Percentiles rank a stretch among this genome's conserved stretches.
These are phyloP conservation scores for Telopea speciosissima DNA, from an alignment of 177 flowering plant species.

Conservation along the genomic window DNA sequence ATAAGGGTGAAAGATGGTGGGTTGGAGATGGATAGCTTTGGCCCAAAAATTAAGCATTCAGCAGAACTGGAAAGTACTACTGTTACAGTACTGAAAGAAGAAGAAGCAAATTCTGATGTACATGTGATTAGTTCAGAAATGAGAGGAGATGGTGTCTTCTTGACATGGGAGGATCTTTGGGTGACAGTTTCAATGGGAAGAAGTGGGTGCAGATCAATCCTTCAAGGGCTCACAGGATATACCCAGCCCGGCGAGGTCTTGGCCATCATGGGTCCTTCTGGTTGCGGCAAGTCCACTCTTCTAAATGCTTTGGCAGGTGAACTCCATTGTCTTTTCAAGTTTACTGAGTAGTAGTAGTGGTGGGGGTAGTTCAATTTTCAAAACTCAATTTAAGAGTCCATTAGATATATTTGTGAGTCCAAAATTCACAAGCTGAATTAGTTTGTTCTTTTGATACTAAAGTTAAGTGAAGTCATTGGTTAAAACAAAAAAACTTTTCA, in stretches of 20 bases:
- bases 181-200: slow-evolving; percentile 23
- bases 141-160: slow-evolving; percentile 13
- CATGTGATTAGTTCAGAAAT: not conserved
- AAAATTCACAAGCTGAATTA: too few relatives aligned
- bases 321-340: not conserved
- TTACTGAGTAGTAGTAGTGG: too few relatives aligned
- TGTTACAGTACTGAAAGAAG: not conserved
- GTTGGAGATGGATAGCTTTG: not conserved
- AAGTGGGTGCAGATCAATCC: slow-evolving; percentile 5
- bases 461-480: too few relatives aligned
- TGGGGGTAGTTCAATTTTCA: too few relatives aligned
- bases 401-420: too few relatives aligned
- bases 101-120: not conserved
- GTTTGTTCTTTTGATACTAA: too few relatives aligned
- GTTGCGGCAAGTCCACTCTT: slow-evolving; percentile 34
- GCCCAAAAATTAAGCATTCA: not conserved
- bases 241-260: slow-evolving; percentile 33
- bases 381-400: too few relatives aligned
- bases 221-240: slow-evolving; percentile 33
- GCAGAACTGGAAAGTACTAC: not conserved
- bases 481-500: too few relatives aligned
- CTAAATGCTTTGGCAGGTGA: slow-evolving; percentile 38
- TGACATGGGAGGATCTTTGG: slow-evolving; percentile 36
- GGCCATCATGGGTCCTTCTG: slow-evolving; percentile 48
- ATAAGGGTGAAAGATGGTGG: not conserved